Base-by-base conservation (phyloP, 129 eudicot species). In the Centrapalus pauciflorus region DNA sequence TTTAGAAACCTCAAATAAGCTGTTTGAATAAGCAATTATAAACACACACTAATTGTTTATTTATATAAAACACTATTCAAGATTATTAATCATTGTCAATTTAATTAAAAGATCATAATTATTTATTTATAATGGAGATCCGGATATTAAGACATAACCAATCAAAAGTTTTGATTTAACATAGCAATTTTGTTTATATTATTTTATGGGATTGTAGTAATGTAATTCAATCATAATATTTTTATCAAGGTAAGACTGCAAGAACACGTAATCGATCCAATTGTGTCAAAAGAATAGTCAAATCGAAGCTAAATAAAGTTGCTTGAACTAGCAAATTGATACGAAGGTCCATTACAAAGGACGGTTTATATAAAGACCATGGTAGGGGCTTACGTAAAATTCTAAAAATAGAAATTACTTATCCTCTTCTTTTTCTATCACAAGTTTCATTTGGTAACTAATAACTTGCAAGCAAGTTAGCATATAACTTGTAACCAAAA, bases 41-140 rank as follows among this genome's bases (percentile, higher is more conserved):
- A n/a, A n/a, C n/a, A n/a, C n/a, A n/a, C n/a, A n/a, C 60, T 65
- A 55, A 40, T 35, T 21, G 5, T 64, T 23, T 66, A 40, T 54
- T 38, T 16, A 30, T 52, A 28, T 58, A 29, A 70, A 70, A 26
- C 32, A 28, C 29, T 46, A 64, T 64, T 29, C 4, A 64, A 73
- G 21, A 32, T 55, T 63, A 27, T n/a, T 52, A 71, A 25, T 48
- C 61, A n/a, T 30, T 50, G 19, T 4, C 19, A 7, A 0, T 3
- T 61, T 33, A 33, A 33, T 11, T 61, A 21, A 10, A 34, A 43
- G 16, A 14, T 2, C 28, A 1, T 28, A 27, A 26, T 4, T 16
- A 4, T 28, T 3, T 14, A 28, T 64, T 29, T 46, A 0, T 45
- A 33, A 28, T 10, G 4, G 34, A 43, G 4, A 14, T 63, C 6